Evolutionary conservation across 2,329 filamentous ascomycete species (phyloP).

Genomic region (Epichloe glyceriae): DNA sequence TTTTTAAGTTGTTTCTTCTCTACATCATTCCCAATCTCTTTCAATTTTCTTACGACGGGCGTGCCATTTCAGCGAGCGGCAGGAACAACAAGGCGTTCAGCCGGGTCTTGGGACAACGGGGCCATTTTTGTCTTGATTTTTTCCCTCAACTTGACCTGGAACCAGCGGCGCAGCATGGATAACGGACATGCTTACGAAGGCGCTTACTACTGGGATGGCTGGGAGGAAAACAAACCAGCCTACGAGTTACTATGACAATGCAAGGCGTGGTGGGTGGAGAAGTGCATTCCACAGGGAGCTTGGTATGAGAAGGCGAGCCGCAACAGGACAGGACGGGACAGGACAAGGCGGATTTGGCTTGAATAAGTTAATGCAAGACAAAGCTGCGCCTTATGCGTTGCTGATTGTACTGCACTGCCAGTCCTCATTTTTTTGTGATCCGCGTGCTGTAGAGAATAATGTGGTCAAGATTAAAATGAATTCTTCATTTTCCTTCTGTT

Average conservation of each 20-base stretch:
- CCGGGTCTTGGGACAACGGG: not conserved
- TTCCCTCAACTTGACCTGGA: not conserved
- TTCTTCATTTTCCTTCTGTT: too few relatives aligned
- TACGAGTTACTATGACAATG: conserved; percentile 1
- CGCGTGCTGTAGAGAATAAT: too few relatives aligned
- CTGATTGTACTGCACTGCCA: too few relatives aligned
- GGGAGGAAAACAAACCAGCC: not conserved
- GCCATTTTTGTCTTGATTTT: not conserved
- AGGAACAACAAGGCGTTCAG: not conserved
- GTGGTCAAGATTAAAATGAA: too few relatives aligned
- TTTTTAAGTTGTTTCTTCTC: too few relatives aligned
- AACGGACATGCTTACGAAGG: not conserved
- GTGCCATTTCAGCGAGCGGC: not conserved
- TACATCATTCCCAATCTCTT: not conserved
- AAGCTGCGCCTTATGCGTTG: too few relatives aligned
- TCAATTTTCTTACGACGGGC: not conserved
- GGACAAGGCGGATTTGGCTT: not conserved
- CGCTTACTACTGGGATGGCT: not conserved
- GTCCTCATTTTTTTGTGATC: too few relatives aligned
- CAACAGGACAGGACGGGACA: too few relatives aligned
- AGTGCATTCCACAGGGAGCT: conserved; percentile 1
- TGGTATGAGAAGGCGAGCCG: not conserved
- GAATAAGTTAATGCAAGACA: too few relatives aligned
- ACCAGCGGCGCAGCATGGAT: not conserved
- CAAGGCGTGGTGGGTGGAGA: not conserved